Percentiles rank a stretch among this genome's conserved stretches.
Evolutionary conservation across 768 basidiomycete genomes (phyloP).

Genomic region (Boletus vinaceobasis): DNA sequence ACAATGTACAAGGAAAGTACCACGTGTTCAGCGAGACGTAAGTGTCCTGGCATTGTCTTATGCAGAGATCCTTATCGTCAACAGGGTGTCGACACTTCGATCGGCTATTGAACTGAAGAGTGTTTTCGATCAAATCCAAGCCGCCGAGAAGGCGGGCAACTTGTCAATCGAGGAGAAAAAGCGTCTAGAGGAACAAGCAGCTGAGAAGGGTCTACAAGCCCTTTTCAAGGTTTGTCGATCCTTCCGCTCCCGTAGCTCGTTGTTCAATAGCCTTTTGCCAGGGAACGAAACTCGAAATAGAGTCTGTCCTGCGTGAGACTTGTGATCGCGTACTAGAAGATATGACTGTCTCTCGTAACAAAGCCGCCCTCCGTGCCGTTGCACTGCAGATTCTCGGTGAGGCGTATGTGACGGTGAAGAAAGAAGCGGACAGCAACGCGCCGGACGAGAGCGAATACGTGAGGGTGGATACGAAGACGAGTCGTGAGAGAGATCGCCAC

Average conservation of each 20-base stretch:
- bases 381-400: constrained; percentile 84
- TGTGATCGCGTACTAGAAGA: constrained; percentile 79
- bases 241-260: background rate
- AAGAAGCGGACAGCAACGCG: constrained; percentile 43
- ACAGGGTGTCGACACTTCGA: constrained; percentile 77
- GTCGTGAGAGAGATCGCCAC: constrained; percentile 44
- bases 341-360: constrained; percentile 46
- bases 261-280: constrained; percentile 22
- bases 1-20: constrained; percentile 89
- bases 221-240: constrained; percentile 71
- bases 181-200: constrained; percentile 85
- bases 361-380: constrained; percentile 70
- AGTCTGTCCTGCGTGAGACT: constrained; percentile 83
- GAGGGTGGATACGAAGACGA: constrained; percentile 70
- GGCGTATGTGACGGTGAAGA: constrained; percentile 67
- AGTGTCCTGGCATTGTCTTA: constrained; percentile 28
- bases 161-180: constrained; percentile 74
- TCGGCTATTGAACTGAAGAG: constrained; percentile 86
- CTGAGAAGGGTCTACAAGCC: constrained; percentile 88
- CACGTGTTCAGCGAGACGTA: constrained; percentile 93
- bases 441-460: constrained; percentile 78
- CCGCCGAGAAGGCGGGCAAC: constrained; percentile 83
- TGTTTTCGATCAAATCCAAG: constrained; percentile 90
- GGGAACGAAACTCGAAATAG: constrained; percentile 90
- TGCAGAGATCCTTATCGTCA: constrained; percentile 1